These are phyloP conservation scores for Phytophthora litchii DNA, from an alignment of 352 stramenopile genomes.

Conservation along the genomic window DNA sequence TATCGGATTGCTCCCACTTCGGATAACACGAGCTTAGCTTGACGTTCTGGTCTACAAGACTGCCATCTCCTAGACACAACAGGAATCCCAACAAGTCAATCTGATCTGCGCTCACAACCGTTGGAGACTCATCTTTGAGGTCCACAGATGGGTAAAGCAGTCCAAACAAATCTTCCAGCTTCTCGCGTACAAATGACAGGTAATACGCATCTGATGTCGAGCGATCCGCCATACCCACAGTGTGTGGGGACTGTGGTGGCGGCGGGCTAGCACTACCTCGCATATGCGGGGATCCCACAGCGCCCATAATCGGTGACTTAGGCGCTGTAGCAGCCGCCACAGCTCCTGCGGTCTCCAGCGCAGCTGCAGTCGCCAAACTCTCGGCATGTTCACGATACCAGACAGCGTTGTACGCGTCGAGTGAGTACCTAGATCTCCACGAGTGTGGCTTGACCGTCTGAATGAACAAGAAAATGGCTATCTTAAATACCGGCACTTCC, in stretches of 20 bases:
- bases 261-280: constrained; percentile 66
- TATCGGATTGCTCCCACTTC: constrained; percentile 51
- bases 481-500: constrained; percentile 74
- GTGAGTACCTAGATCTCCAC: constrained; percentile 73
- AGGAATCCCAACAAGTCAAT: constrained; percentile 80
- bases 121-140: constrained; percentile 55
- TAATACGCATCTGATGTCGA: constrained; percentile 84
- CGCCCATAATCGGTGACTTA: constrained; percentile 36
- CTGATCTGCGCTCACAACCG: constrained; percentile 63
- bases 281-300: constrained; percentile 54
- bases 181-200: constrained; percentile 77
- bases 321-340: constrained; percentile 22
- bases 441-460: constrained; percentile 83
- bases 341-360: constrained; percentile 33
- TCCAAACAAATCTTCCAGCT: constrained; percentile 77
- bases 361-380: constrained; percentile 43
- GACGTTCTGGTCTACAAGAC: constrained; percentile 56
- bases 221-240: constrained; percentile 77
- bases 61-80: constrained; percentile 57
- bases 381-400: constrained; percentile 78
- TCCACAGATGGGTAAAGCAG: constrained; percentile 69
- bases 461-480: constrained; percentile 81
- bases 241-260: constrained; percentile 72
- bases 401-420: constrained; percentile 80
- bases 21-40: constrained; percentile 74